Conservation (phyloP, 352 stramenopile genomes). For the Phytophthora sp. region DNA sequence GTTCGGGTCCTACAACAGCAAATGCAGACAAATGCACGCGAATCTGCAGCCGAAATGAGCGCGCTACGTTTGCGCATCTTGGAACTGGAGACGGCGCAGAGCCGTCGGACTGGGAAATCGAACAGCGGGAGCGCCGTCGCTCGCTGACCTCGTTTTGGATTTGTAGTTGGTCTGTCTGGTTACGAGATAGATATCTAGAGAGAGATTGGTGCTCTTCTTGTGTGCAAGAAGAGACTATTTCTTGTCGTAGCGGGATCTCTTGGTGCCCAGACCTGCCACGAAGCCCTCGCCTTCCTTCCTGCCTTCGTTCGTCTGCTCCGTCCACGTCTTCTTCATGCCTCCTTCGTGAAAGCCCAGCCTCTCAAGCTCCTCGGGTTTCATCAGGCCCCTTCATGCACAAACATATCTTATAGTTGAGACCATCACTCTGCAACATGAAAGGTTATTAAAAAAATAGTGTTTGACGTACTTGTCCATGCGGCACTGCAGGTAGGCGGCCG, state of each 20-base stretch:
- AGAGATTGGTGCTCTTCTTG: slow-evolving; percentile 7
- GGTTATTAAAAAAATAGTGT: neutral
- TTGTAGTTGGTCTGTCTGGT: slow-evolving; percentile 26
- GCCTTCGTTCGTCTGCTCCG: slow-evolving; percentile 59
- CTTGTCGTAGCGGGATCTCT: slow-evolving; percentile 72
- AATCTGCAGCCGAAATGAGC: slow-evolving; percentile 63
- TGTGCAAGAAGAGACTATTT: slow-evolving; percentile 14
- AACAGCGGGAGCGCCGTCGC: slow-evolving; percentile 16
- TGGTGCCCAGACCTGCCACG: slow-evolving; percentile 80
- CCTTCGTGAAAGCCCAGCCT: slow-evolving; percentile 84
- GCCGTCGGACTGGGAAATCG: slow-evolving; percentile 27
- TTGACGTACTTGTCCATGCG: slow-evolving; percentile 87
- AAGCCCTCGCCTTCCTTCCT: slow-evolving; percentile 88
- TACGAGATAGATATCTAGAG: slow-evolving; percentile 28
- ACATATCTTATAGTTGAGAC: slow-evolving; percentile 4
- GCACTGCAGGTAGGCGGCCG: slow-evolving; percentile 87
- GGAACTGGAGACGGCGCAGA: slow-evolving; percentile 55
- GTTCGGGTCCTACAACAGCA: slow-evolving; percentile 75
- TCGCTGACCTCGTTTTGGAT: slow-evolving; percentile 8
- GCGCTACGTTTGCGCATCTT: slow-evolving; percentile 67
- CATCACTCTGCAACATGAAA: slow-evolving; percentile 20
- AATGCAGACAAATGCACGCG: slow-evolving; percentile 63
- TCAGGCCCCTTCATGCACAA: slow-evolving; percentile 62
- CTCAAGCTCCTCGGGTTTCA: slow-evolving; percentile 86
- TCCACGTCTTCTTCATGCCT: slow-evolving; percentile 74